Percentiles rank a stretch among this genome's conserved stretches.
Evolutionary conservation across 73 alveolate genomes (phyloP).

Genomic region (Chromera velia): DNA sequence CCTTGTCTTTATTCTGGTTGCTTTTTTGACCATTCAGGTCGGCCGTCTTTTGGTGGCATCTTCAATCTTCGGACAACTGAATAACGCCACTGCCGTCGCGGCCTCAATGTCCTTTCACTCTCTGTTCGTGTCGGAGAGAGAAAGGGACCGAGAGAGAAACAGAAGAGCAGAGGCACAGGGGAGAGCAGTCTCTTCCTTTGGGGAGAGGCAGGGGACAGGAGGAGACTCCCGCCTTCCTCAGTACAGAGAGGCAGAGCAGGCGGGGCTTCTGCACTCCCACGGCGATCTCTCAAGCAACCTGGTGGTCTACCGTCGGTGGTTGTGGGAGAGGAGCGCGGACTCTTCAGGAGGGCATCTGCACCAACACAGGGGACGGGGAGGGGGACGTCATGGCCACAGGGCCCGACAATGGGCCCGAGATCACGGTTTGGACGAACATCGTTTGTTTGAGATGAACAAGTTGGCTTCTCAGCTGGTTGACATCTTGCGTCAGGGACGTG

Average conservation of each 20-base stretch:
- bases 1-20: too few species aligned
- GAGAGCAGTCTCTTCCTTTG: too few species aligned
- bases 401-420: constrained; percentile 15
- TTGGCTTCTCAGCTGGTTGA: constrained; percentile 28
- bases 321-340: too few species aligned
- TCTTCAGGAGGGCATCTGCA: constrained; percentile 15
- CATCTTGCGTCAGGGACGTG: constrained; percentile 24
- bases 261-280: too few species aligned
- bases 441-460: background rate
- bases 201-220: too few species aligned
- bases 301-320: too few species aligned
- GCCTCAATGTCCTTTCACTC: background rate
- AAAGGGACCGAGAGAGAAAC: too few species aligned
- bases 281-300: too few species aligned
- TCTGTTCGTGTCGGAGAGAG: constrained; percentile 10
- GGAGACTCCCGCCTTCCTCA: too few species aligned
- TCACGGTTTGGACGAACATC: constrained; percentile 33
- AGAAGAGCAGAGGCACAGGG: too few species aligned
- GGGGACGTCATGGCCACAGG: background rate
- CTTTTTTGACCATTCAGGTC: background rate
- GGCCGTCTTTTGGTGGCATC: background rate
- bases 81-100: background rate
- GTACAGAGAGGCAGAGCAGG: too few species aligned
- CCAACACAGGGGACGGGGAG: constrained; percentile 15
- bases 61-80: background rate